Conservation (phyloP, 345 rosid species). For the Aquilaria malaccensis region DNA sequence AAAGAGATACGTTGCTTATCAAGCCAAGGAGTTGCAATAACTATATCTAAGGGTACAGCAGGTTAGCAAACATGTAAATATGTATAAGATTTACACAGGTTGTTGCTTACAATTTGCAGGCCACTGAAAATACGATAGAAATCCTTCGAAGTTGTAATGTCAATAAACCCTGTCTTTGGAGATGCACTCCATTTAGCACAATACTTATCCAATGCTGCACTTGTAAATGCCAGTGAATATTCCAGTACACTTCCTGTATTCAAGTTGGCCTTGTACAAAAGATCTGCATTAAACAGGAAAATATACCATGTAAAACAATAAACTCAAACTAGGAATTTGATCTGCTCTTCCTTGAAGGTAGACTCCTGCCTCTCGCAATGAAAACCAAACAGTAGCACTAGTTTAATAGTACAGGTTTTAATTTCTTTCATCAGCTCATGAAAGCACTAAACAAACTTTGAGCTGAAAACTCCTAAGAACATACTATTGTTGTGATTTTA, state of each 20-base stretch:
- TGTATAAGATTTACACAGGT: slow-evolving; percentile 6
- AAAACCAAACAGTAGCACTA: no score
- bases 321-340: no score
- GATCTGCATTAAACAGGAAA: slow-evolving; percentile 45
- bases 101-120: slow-evolving; percentile 80
- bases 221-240: slow-evolving; percentile 97
- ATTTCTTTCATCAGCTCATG: no score
- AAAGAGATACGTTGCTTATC: neutral
- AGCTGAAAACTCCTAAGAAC: no score
- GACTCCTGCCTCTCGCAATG: no score
- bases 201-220: slow-evolving; percentile 89
- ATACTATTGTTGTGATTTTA: no score
- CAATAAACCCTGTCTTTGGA: slow-evolving; percentile 94
- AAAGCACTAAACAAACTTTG: no score
- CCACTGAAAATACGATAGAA: slow-evolving; percentile 92
- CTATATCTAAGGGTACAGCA: slow-evolving; percentile 6
- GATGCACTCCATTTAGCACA: slow-evolving; percentile 95
- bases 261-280: slow-evolving; percentile 88
- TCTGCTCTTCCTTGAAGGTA: no score
- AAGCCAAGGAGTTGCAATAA: neutral
- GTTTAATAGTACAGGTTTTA: no score
- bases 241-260: slow-evolving; percentile 90
- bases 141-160: slow-evolving; percentile 94
- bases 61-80: neutral
- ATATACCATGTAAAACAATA: slow-evolving; percentile 4